phyloP scores from a whole-genome alignment of 345 rosid species.

The Salix dunnii region DNA sequence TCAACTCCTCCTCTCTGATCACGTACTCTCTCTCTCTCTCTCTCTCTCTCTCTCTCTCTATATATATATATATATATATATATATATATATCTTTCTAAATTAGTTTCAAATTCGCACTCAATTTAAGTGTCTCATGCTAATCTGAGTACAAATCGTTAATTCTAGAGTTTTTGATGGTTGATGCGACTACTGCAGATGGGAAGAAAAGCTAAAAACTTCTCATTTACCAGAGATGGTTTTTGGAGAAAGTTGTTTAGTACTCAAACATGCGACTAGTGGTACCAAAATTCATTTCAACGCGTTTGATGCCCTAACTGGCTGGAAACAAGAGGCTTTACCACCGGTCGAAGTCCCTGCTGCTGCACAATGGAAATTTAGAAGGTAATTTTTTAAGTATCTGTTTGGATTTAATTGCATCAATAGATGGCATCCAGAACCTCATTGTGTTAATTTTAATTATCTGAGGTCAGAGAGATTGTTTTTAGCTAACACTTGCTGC shows the following conservation, averaged over 20 bases:
- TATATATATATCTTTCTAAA: too few species aligned
- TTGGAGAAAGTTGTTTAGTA: constrained; percentile 73
- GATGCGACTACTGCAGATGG: constrained; percentile 49
- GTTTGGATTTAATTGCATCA: background rate
- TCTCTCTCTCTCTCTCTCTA: constrained; percentile 8
- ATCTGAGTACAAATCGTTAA: background rate
- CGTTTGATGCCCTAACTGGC: constrained; percentile 78
- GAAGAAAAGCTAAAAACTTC: constrained; percentile 72
- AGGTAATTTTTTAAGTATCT: constrained; percentile 38
- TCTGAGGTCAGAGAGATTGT: background rate
- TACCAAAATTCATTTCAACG: constrained; percentile 65
- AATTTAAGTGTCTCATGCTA: background rate
- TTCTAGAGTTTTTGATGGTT: background rate
- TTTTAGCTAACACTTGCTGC: constrained; percentile 5
- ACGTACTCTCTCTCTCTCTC: constrained; percentile 35
- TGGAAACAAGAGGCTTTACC: constrained; percentile 88
- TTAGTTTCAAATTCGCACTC: background rate
- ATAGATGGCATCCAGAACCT: background rate
- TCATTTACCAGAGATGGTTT: constrained; percentile 89
- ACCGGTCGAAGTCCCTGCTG: constrained; percentile 95
- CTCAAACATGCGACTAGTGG: constrained; percentile 57
- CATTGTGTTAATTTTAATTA: background rate
- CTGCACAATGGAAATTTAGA: constrained; percentile 88
- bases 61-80: too few species aligned
- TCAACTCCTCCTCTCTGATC: constrained; percentile 54